A percentile compares a stretch with the other conserved stretches of the same genome.
Conservation (phyloP, 1,284 basidiomycete genomes). For the Papiliotrema flavescens region DNA sequence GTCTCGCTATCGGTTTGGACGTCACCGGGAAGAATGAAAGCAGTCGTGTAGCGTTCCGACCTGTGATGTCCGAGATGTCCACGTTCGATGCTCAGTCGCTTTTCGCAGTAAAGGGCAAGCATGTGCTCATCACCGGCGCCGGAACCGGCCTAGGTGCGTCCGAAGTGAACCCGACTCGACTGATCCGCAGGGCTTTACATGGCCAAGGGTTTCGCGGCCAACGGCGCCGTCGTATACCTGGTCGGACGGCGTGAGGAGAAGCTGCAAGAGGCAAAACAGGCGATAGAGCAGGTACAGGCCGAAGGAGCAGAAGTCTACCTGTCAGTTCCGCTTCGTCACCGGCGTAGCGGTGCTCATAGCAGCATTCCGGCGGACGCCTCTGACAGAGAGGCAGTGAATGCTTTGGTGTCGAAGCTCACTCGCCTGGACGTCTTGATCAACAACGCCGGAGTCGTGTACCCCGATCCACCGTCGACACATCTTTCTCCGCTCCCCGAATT, state of each 20-base stretch:
- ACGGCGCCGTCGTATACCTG: slow-evolving; percentile 21
- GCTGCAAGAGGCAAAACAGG: slow-evolving; percentile 17
- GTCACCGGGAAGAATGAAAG: too few relatives aligned
- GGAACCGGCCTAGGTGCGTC: slow-evolving; percentile 22
- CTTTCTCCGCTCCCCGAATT: slow-evolving; percentile 17
- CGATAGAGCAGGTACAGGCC: slow-evolving; percentile 7
- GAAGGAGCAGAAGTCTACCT: slow-evolving; percentile 11
- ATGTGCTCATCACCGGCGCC: slow-evolving; percentile 26
- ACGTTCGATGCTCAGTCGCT: slow-evolving; percentile 8
- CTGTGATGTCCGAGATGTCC: slow-evolving; percentile 6
- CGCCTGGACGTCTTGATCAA: slow-evolving; percentile 25
- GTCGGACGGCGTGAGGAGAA: slow-evolving; percentile 15
- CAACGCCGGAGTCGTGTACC: slow-evolving; percentile 22
- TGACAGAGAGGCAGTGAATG: slow-evolving; percentile 8
- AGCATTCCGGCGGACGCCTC: slow-evolving; percentile 20
- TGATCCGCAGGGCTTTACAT: slow-evolving; percentile 20
- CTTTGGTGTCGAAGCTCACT: slow-evolving; percentile 4
- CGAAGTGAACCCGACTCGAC: not conserved
- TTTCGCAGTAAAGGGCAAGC: slow-evolving; percentile 19
- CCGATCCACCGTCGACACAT: slow-evolving; percentile 19
- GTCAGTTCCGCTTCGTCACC: slow-evolving; percentile 1
- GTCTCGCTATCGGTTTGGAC: too few relatives aligned
- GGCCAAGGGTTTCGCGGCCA: slow-evolving; percentile 26
- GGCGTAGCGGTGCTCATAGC: not conserved
- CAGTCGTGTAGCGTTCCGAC: too few relatives aligned